Percentiles rank a stretch among this genome's conserved stretches.
Conservation (phyloP, 176 grass and related monocot species). For the Stipa capillata region DNA sequence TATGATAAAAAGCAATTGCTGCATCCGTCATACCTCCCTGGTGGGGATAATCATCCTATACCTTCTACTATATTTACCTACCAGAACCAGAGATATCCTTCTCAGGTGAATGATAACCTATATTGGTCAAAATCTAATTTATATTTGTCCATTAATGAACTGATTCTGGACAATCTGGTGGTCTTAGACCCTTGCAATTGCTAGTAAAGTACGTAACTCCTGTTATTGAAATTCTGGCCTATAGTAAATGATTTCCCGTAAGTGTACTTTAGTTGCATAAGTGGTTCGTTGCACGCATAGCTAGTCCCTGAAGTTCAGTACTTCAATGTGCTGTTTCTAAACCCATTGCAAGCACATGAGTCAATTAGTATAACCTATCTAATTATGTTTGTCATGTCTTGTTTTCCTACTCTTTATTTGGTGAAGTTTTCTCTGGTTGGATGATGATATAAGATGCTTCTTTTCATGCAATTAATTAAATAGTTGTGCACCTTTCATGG, state of each 20-base stretch:
- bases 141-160: background rate
- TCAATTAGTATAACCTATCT: background rate
- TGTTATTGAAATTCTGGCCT: background rate
- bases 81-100: conserved; percentile 51
- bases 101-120: conserved; percentile 39
- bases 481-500: background rate
- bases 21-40: conserved; percentile 31
- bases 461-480: conserved; percentile 2
- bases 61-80: conserved; percentile 45
- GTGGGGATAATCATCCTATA: conserved; percentile 29
- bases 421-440: too few relatives aligned
- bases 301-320: background rate
- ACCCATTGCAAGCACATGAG: background rate
- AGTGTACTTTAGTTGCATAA: background rate
- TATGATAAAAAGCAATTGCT: conserved; percentile 38
- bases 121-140: background rate
- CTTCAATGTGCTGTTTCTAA: background rate
- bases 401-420: background rate
- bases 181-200: background rate
- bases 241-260: background rate
- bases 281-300: background rate
- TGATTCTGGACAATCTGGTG: background rate
- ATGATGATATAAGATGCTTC: too few relatives aligned
- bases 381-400: background rate
- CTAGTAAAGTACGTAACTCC: background rate